Conservation (phyloP, 2,329 filamentous ascomycete genomes). For the Plectosphaerella cucumerina region DNA sequence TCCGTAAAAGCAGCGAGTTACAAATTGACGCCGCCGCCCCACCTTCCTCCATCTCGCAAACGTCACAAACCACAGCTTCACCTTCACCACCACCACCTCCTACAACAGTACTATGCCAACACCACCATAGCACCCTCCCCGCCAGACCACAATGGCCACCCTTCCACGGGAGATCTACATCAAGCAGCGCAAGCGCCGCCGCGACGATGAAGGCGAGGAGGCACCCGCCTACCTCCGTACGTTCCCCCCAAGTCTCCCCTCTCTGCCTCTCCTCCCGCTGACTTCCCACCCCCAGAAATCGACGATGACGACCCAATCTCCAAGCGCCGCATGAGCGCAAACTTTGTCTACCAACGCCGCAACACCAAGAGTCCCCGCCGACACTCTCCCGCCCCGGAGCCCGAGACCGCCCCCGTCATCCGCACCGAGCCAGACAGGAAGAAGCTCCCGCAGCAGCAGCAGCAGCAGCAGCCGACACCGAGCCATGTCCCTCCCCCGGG, state of each 20-base stretch:
- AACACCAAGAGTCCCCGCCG: constrained; percentile 17
- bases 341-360: constrained; percentile 54
- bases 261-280: not conserved
- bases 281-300: not conserved
- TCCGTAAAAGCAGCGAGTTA: too few relatives aligned
- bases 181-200: constrained; percentile 51
- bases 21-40: too few relatives aligned
- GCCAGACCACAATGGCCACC: constrained; percentile 50
- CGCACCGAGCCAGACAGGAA: constrained; percentile 25
- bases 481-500: not conserved
- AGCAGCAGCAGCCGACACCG: not conserved
- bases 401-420: constrained; percentile 35
- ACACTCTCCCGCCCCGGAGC: not conserved
- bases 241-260: constrained; percentile 12
- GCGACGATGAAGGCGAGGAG: constrained; percentile 31
- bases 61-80: too few relatives aligned
- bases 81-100: too few relatives aligned
- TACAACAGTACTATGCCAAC: too few relatives aligned
- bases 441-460: not conserved
- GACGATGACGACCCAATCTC: constrained; percentile 7
- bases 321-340: constrained; percentile 49
- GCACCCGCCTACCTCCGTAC: constrained; percentile 51
- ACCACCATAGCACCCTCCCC: not conserved
- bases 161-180: constrained; percentile 57
- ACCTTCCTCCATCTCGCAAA: too few relatives aligned